A percentile compares a stretch with the other conserved stretches of the same genome.
Evolutionary conservation across 306 rosid genomes (phyloP).

Genomic region (Lathyrus sativus): DNA sequence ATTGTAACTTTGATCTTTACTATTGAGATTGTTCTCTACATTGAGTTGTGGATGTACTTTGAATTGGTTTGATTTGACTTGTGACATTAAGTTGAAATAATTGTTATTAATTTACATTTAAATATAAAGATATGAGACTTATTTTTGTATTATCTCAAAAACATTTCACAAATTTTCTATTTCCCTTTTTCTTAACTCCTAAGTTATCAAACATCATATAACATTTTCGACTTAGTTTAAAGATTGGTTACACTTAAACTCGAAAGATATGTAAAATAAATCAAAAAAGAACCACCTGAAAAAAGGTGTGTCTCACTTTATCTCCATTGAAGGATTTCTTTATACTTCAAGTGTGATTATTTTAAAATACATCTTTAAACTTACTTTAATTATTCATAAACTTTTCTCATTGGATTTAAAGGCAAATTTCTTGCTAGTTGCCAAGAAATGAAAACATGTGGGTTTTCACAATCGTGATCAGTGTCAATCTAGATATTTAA

Average conservation of each 20-base stretch:
- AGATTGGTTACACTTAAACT: conserved; percentile 32
- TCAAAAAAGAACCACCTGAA: conserved; percentile 45
- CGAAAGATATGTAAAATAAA: conserved; percentile 37
- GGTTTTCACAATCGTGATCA: conserved; percentile 44
- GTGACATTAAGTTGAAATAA: no score
- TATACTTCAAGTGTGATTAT: conserved; percentile 30
- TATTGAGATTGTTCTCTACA: no score
- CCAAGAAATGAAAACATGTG: conserved; percentile 42
- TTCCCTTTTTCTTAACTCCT: not conserved
- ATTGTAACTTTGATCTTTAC: no score
- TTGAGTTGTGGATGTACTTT: no score
- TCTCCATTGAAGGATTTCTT: conserved; percentile 39
- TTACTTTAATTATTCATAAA: conserved; percentile 35
- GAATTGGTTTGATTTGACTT: no score
- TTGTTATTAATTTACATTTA: no score
- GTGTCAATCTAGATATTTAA: conserved; percentile 35
- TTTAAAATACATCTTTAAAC: conserved; percentile 27
- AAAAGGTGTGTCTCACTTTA: conserved; percentile 45
- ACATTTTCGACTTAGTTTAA: conserved; percentile 33
- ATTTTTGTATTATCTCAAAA: no score
- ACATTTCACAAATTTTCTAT: no score
- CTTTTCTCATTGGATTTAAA: conserved; percentile 23
- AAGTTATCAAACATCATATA: conserved; percentile 9
- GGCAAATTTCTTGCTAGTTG: conserved; percentile 26
- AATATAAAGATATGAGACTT: no score